These are phyloP conservation scores for Malus asiatica DNA, from an alignment of 306 rosid species.

Conservation along the genomic window DNA sequence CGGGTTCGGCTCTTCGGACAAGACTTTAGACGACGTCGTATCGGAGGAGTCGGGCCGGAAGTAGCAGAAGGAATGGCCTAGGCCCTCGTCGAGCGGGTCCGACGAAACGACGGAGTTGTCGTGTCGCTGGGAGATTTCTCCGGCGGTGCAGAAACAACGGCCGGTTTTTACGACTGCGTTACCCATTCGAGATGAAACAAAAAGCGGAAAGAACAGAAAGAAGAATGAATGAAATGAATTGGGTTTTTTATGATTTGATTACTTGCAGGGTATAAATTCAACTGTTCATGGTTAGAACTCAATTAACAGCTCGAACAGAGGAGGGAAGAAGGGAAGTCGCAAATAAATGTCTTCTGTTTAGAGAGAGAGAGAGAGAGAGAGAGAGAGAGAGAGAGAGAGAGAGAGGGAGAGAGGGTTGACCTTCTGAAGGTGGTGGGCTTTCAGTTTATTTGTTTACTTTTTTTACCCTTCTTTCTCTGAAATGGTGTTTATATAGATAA, in stretches of 20 bases:
- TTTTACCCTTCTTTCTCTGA: not conserved
- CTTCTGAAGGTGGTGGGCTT: not conserved
- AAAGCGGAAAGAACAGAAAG: not conserved
- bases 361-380: not conserved
- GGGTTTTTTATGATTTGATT: not conserved
- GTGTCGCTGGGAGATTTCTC: conserved; percentile 41
- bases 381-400: not conserved
- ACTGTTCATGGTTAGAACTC: conserved; percentile 9
- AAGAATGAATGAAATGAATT: not conserved
- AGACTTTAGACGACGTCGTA: conserved; percentile 5
- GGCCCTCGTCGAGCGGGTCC: conserved; percentile 29
- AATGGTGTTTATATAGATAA: not conserved
- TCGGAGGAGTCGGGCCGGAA: conserved; percentile 36
- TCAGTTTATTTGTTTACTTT: conserved; percentile 2
- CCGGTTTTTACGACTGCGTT: conserved; percentile 40
- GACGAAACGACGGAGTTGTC: conserved; percentile 7
- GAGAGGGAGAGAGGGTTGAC: conserved; percentile 40
- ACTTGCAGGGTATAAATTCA: not conserved
- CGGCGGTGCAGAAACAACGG: conserved; percentile 42
- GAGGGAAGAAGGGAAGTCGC: conserved; percentile 5
- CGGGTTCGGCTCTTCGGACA: conserved; percentile 9
- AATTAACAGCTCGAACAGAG: not conserved
- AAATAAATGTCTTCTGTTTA: not conserved
- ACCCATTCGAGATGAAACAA: conserved; percentile 41
- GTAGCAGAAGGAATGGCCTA: conserved; percentile 57